Evolutionary conservation across 2,329 filamentous ascomycete species (phyloP), one percentile per base, ranked within the genome.

Genomic region (Phaeomoniella chlamydospora): DNA sequence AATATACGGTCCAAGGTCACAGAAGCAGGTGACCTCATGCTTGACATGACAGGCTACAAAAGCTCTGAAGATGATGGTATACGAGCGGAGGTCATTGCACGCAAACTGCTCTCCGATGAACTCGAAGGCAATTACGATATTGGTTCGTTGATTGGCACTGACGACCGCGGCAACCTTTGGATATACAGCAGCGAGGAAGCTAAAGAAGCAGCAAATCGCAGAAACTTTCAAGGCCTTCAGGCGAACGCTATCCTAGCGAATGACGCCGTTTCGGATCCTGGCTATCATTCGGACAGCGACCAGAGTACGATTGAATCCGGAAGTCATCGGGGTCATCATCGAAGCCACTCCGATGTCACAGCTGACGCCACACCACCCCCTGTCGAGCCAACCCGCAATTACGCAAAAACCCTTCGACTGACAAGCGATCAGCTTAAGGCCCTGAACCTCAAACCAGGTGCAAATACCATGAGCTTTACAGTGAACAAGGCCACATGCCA

Each of bases 151-250:
- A 94, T 98, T 48, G 90, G 87, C 10, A 88, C 90, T 31, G 90
- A 98, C 52, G 86, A 93, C 51, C 77, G 90, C 40, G 90, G 90
- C 4, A 98, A 98, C 49, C 68, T 98, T n/a, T 96, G 90, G 88
- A 96, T 98, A 45, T 98, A 98, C 62, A 90, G 86, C 59, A 96
- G 87, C 49, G 87, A 96, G 56, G 87, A 94, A 51, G 86, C 90
- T 15, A 96, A 94, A 52, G 80, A 90, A 49, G 80, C 82, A 4
- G 88, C 88, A 18, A 79, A 79, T 62, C 77, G 80, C 26, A 67
- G 68, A 47, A 59, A 62, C 2, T 53, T 76, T 40, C 63, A 63
- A 16, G 60, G 64, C 3, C 58, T 77, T 43, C 59, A 67, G 3
- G 55, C 59, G 10, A 62, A 59, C n/a, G 52, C 49, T 3, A 64